Evolutionary conservation across 768 basidiomycete species (phyloP), one percentile per base, ranked within the genome.

Genomic region (Russula compacta): DNA sequence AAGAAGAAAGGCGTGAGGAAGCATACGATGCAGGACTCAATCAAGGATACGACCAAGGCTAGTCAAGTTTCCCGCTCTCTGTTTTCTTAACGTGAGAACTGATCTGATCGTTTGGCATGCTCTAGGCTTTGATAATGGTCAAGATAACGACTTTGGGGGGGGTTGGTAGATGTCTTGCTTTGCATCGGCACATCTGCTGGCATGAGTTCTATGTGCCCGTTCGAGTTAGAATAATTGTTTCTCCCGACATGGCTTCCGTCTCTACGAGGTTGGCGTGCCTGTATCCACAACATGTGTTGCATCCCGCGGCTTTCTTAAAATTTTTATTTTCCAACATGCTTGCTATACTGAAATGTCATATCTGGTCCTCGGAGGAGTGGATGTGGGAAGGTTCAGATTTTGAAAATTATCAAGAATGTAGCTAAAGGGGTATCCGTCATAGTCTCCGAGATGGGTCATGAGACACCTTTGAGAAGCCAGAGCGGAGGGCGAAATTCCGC

Each of bases 11-110:
- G 42, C 69, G 71, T 47, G 64, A 74, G 7, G 29, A 67, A 1
- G 76, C 70, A 0, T 79, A 68, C 50, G 67, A 78, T 0, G 24
- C 24, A 29, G 24, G 24, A 29, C 24, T 29, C 24, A 3, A 29
- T 29, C 24, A 29, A 29, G 24, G 69, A 0, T 79, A 68, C 50
- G 67, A 78, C 0, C 64, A 75, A 38, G 78, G 79, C 73, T 46
- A 35, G 70, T 66, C 4, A 38, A 58, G 60, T 21, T 38, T 24
- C 12, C 19, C 29, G 7, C 35, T 35, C 3, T 21, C 39, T 21
- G 21, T 12, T 32, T 19, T 42, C 5, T 58, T 49, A 35, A 29
- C 56, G 69, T 48, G 68, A n/a, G 49, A 58, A 38, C 14, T 43
- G 14, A 49, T 35, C 51, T 61, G 24, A 36, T 49, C 38, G 38